phyloP scores from a whole-genome alignment of 2,329 filamentous ascomycete genomes.

The Aspergillus neotritici region DNA sequence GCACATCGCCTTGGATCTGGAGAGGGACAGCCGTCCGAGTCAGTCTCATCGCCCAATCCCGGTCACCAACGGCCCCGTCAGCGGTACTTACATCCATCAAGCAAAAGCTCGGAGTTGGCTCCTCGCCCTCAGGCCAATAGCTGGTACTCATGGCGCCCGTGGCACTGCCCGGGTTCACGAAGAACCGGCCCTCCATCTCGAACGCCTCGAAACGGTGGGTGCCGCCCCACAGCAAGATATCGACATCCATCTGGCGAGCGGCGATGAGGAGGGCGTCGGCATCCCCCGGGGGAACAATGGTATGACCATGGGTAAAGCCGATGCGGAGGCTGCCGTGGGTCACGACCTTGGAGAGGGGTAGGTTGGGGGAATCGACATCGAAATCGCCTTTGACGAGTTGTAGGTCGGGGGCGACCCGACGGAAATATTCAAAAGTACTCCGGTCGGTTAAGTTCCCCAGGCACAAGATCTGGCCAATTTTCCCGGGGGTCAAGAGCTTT shows the following conservation, averaged over 20 bases:
- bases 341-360: slow-evolving; percentile 62
- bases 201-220: slow-evolving; percentile 67
- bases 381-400: slow-evolving; percentile 67
- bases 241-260: slow-evolving; percentile 65
- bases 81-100: slow-evolving; percentile 81
- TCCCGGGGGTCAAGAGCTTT: slow-evolving; percentile 75
- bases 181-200: slow-evolving; percentile 67
- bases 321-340: slow-evolving; percentile 64
- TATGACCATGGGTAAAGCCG: slow-evolving; percentile 66
- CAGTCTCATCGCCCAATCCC: not conserved
- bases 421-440: slow-evolving; percentile 73
- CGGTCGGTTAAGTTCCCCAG: slow-evolving; percentile 76
- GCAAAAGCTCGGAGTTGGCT: slow-evolving; percentile 85
- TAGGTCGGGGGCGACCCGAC: slow-evolving; percentile 65
- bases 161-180: slow-evolving; percentile 63
- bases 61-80: too few species aligned
- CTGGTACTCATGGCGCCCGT: slow-evolving; percentile 60
- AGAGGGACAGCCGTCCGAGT: slow-evolving; percentile 9
- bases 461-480: slow-evolving; percentile 76
- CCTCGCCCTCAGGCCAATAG: slow-evolving; percentile 56
- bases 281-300: slow-evolving; percentile 62
- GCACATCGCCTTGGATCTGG: slow-evolving; percentile 89
- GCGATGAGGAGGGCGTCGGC: slow-evolving; percentile 62
- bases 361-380: slow-evolving; percentile 61
- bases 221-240: slow-evolving; percentile 63